These are phyloP conservation scores for Staphylotrichum longicolle DNA, from an alignment of 495 filamentous ascomycete genomes.

Conservation along the genomic window DNA sequence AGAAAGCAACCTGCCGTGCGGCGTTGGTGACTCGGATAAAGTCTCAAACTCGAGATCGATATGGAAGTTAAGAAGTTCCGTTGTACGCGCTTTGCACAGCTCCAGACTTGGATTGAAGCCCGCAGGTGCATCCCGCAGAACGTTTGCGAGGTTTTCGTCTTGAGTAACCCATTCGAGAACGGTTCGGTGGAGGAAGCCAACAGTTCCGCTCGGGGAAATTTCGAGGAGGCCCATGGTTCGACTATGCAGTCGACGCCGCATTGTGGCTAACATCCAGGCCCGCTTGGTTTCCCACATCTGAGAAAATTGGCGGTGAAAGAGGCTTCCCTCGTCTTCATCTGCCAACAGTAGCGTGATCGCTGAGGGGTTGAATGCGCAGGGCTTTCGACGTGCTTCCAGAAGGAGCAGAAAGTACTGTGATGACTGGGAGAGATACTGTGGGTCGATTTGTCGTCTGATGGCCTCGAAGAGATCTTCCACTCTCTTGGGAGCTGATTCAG, in stretches of 20 bases:
- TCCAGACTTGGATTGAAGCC: background rate
- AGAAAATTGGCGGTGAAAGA: background rate
- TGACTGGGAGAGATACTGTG: conserved; percentile 28
- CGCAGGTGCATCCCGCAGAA: background rate
- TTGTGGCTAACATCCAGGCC: background rate
- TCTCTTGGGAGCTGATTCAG: conserved; percentile 26
- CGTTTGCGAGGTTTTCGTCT: background rate
- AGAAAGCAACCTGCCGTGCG: background rate
- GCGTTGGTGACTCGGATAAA: background rate
- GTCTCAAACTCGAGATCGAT: background rate
- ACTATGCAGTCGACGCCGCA: background rate
- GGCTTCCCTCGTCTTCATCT: conserved; percentile 24
- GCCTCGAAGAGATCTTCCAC: conserved; percentile 26
- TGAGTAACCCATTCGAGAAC: background rate
- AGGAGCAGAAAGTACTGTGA: conserved; percentile 29
- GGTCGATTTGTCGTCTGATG: conserved; percentile 29
- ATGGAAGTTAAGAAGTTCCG: background rate
- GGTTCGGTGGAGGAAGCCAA: background rate
- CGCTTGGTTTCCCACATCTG: background rate
- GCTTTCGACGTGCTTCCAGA: background rate
- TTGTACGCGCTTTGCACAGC: background rate
- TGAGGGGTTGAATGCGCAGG: background rate
- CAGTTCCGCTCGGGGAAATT: background rate
- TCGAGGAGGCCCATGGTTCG: conserved; percentile 8
- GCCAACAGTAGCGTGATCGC: conserved; percentile 29